Base-by-base conservation (phyloP, 352 stramenopile species). In the Phytophthora sp. region DNA sequence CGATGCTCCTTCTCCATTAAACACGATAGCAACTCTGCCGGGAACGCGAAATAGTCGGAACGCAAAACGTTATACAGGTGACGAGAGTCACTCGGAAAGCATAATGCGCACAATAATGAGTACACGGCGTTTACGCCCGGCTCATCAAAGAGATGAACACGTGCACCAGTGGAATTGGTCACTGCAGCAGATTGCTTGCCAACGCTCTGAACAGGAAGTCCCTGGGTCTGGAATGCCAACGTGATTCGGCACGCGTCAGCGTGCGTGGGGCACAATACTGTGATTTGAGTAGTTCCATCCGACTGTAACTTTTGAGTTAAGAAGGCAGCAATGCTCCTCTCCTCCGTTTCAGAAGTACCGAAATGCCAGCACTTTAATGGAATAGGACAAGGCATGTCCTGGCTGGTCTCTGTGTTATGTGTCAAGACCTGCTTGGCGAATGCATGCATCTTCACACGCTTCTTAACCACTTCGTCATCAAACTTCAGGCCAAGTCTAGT, bases 41-140 rank as follows among this genome's bases (percentile, higher is more conserved):
- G 74, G n/a, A 94, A 82, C 18, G 47, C 60, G 47, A 91, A 79
- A 45, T 70, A 87, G 9, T 82, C 72, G 12, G 86, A 94, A 3
- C 86, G 82, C 20, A 94, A 64, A 7, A 94, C 73, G 39, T 92
- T 92, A 71, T 94, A 94, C 9, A 94, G 52, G 46, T 92, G 79
- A 9, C 80, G 80, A 9, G 86, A 89, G 49, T 94, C 83, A 35
- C 73, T 90, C 1, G 86, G 83, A 35, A 67, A 87, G 56, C 73
- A 82, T 9, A 94, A 74, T 11, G 81, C 80, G 29, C 87, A 82
- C 21, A 94, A 62, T 26, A 94, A 58, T 33, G 86, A 92, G 38
- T 84, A 89, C 13, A 94, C 65, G 0, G 72, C 57, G 42, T 88
- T 88, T 7, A 91, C 80, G 18, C 80, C 71, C 20, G 80, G 80